These are phyloP conservation scores for Calvatia gigantea DNA, from an alignment of 768 basidiomycete genomes.

Conservation along the genomic window DNA sequence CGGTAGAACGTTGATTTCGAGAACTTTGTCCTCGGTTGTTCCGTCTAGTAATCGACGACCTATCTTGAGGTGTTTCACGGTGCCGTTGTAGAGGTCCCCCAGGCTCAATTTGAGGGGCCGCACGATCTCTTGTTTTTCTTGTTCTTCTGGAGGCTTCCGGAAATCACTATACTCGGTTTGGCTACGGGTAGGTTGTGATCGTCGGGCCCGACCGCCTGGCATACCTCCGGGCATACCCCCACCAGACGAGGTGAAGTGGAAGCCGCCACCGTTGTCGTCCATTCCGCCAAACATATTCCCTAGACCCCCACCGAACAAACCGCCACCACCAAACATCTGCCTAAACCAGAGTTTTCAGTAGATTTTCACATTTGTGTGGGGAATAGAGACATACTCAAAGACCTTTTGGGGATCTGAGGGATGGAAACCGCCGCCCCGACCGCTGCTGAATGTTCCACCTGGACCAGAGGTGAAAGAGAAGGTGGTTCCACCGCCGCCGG, in stretches of 20 bases:
- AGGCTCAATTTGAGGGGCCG: slow-evolving; percentile 83
- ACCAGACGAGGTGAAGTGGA: slow-evolving; percentile 34
- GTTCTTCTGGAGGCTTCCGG: slow-evolving; percentile 25
- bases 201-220: slow-evolving; percentile 50
- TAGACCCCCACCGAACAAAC: slow-evolving; percentile 29
- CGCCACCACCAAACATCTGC: slow-evolving; percentile 47
- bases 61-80: slow-evolving; percentile 86
- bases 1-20: slow-evolving; percentile 76
- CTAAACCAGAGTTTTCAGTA: slow-evolving; percentile 30
- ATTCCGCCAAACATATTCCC: slow-evolving; percentile 36
- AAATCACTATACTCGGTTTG: slow-evolving; percentile 21
- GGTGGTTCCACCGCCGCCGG: slow-evolving; percentile 42
- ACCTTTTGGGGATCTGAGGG: slow-evolving; percentile 85
- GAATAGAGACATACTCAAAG: slow-evolving; percentile 65
- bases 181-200: slow-evolving; percentile 20
- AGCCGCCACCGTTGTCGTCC: slow-evolving; percentile 47
- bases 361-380: background rate
- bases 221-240: slow-evolving; percentile 58
- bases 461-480: slow-evolving; percentile 58
- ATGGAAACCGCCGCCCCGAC: slow-evolving; percentile 55
- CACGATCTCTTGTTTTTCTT: slow-evolving; percentile 55
- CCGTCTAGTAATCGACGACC: slow-evolving; percentile 72
- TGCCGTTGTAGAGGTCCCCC: slow-evolving; percentile 82
- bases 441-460: slow-evolving; percentile 35
- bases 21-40: slow-evolving; percentile 77